These are phyloP conservation scores for Phytophthora nicotianae DNA, from an alignment of 352 stramenopile genomes.

Conservation along the genomic window DNA sequence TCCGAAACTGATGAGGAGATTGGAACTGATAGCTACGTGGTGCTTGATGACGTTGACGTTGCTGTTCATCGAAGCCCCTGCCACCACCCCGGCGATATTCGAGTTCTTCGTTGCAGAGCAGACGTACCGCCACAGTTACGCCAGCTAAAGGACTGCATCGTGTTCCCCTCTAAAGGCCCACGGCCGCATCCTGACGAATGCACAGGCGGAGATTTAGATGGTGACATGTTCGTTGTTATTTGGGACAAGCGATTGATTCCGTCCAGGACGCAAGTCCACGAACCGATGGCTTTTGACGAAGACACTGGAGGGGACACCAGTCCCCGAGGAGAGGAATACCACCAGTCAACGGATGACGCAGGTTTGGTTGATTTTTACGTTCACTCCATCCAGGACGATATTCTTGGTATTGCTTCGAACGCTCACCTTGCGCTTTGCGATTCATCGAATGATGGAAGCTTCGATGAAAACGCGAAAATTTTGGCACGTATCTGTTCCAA, in stretches of 20 bases:
- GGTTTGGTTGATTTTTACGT: constrained; percentile 76
- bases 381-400: constrained; percentile 72
- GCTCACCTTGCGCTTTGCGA: constrained; percentile 77
- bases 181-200: constrained; percentile 82
- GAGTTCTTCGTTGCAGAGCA: constrained; percentile 56
- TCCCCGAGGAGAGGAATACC: constrained; percentile 25
- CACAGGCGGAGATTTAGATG: constrained; percentile 82
- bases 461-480: constrained; percentile 52
- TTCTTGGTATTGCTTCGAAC: constrained; percentile 80
- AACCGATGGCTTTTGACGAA: constrained; percentile 57
- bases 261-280: constrained; percentile 37
- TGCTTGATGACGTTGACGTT: constrained; percentile 54
- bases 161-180: constrained; percentile 73
- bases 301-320: constrained; percentile 21
- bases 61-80: constrained; percentile 78
- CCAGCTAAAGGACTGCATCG: constrained; percentile 68
- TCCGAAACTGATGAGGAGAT: constrained; percentile 44
- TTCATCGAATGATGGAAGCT: constrained; percentile 44
- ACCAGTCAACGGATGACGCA: constrained; percentile 45
- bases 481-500: constrained; percentile 72
- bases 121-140: constrained; percentile 54
- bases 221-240: constrained; percentile 83
- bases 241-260: constrained; percentile 82
- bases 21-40: constrained; percentile 22
- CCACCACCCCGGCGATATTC: constrained; percentile 79